Base-by-base conservation (phyloP, 352 stramenopile species). In the Phytophthora capsici region DNA sequence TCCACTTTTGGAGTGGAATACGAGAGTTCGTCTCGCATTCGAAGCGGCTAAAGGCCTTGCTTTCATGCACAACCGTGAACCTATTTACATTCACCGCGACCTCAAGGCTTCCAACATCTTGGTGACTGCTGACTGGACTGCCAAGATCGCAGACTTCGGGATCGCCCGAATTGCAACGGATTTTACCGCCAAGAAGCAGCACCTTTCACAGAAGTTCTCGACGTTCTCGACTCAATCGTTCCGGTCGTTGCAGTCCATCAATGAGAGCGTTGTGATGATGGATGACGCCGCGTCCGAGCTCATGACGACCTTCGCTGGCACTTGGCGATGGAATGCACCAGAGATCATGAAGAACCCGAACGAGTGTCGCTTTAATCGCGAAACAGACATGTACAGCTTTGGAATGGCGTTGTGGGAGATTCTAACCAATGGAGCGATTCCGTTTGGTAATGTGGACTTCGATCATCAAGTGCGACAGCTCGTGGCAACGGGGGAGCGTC, bases 301-400 rank as follows among this genome's bases (percentile, higher is more conserved):
- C 20, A 65, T 80, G 47, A 91, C 83, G 36, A 89, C 78, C 12
- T 91, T 90, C 37, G 83, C 83, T 40, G 80, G 83, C 34, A 91
- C 83, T 1, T 91, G 83, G 83, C 83, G 80, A 23, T 91, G 83
- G 80, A 91, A 88, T 54, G 80, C 83, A 12, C 83, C 83, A 0
- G 83, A 91, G 41, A 80, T 91, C 47, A 89, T 91, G 80, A 69
- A 68, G 34, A 82, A 91, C 65, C 80, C 83, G 32, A 84, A 84
- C 58, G 71, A 88, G 41, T 88, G 75, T 57, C 71, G 71, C 22
- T 91, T 88, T 55, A 90, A 90, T 62, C 80, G 83, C 25, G 80
- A 83, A 41, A 90, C 83, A 16, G 83, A 91, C 66, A 78, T 91
- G 47, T 91, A 91, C 66, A 90, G 80, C 76, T 91, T 91, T 53